phyloP scores from a whole-genome alignment of 129 eudicot genomes.

The Silybum marianum region DNA sequence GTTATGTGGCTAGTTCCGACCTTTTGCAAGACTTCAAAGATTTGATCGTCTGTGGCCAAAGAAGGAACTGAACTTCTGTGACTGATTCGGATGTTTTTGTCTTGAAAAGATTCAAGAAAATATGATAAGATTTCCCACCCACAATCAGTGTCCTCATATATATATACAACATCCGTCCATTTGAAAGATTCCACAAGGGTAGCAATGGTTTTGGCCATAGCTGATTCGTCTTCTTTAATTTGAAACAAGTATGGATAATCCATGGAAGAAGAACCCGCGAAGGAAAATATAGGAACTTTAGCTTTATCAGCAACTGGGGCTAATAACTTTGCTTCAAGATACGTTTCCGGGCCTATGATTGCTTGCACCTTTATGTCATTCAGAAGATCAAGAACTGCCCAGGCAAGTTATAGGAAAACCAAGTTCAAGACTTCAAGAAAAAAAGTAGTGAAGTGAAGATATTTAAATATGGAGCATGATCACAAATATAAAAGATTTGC shows the following conservation, averaged over 20 bases:
- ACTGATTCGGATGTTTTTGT: slow-evolving; percentile 20
- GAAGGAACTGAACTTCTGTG: slow-evolving; percentile 31
- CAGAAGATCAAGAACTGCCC: slow-evolving; percentile 42
- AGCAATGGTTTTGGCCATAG: slow-evolving; percentile 33
- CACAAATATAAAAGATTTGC: too few relatives aligned
- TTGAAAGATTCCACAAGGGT: slow-evolving; percentile 36
- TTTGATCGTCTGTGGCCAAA: slow-evolving; percentile 37
- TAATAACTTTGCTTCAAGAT: slow-evolving; percentile 27
- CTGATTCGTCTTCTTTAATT: slow-evolving; percentile 33
- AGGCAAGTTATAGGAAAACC: not conserved
- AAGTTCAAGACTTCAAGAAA: not conserved
- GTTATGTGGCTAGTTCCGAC: slow-evolving; percentile 25
- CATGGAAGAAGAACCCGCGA: slow-evolving; percentile 17
- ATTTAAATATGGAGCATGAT: too few relatives aligned
- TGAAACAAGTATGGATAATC: slow-evolving; percentile 37
- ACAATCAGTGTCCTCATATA: slow-evolving; percentile 39
- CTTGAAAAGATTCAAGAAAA: slow-evolving; percentile 34
- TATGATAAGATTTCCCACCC: slow-evolving; percentile 27
- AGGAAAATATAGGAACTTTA: slow-evolving; percentile 40
- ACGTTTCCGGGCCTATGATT: slow-evolving; percentile 38
- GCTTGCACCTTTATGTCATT: slow-evolving; percentile 41
- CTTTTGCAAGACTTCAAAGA: slow-evolving; percentile 34
- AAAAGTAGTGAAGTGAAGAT: not conserved
- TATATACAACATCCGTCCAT: slow-evolving; percentile 30
- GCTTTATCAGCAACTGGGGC: slow-evolving; percentile 35